Base-by-base conservation (phyloP, 2,329 filamentous ascomycete species). In the Cryphonectria radicalis region DNA sequence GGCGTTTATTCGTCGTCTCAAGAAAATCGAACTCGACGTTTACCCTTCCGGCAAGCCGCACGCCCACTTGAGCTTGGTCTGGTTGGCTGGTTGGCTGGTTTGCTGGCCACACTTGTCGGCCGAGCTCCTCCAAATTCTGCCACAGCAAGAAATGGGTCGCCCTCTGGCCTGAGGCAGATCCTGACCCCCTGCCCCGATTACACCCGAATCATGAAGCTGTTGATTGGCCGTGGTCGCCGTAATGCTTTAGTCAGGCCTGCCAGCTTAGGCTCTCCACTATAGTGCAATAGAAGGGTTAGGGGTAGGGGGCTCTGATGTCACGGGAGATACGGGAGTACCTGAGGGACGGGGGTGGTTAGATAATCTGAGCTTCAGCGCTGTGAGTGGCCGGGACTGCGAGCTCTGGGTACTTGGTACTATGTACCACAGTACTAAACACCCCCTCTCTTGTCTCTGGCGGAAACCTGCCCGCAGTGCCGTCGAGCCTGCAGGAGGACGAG, bases 1-100 rank as follows among this genome's bases (percentile, higher is more conserved):
- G 71, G 69, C 69, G 71, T 73, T 73, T 71, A 72, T 35, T 46
- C 63, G 63, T 65, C 63, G 65, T 66, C n/a, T 66, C 35, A 72
- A 63, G 60, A 68, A 71, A 71, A 28, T 55, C 63, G 53, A 70
- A 70, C 63, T 63, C 63, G 42, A 65, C 63, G 63, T 35, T 53
- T 65, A 8, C 67, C 65, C 71, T 72, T 66, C 70, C 71, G 71
- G 71, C 53, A 72, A 70, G 68, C 64, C 64, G 69, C 55, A 32
- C 32, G 42, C 63, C 19, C 63, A 50, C 62, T 43, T 53, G 43
- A 65, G 63, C 63, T 65, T 53, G 42, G 63, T 65, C 25, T 65
- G 63, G 63, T 65, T 50, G 43, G 63, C 63, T 65, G 63, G 63
- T 32, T n/a, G n/a, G n/a, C n/a, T n/a, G n/a, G n/a, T 25, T 25